These are phyloP conservation scores for Fusarium papillatum DNA, from an alignment of 2,329 filamentous ascomycete genomes.

Conservation along the genomic window DNA sequence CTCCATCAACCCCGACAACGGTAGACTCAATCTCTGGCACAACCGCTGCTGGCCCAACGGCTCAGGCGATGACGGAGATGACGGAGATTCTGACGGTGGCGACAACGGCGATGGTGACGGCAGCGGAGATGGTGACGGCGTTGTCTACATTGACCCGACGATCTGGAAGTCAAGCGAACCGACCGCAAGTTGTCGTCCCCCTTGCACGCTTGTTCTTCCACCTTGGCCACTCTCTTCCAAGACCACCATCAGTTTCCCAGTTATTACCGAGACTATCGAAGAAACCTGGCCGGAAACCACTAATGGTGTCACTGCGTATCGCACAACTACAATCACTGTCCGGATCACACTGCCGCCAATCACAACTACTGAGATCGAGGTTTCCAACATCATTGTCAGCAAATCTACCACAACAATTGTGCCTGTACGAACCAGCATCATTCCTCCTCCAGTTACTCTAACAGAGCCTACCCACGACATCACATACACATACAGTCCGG, in stretches of 20 bases:
- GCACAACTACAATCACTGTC: constrained; percentile 25
- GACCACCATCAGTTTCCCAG: constrained; percentile 20
- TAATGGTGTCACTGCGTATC: constrained; percentile 16
- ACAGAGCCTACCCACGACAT: neutral
- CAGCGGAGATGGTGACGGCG: neutral
- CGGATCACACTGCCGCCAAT: constrained; percentile 21
- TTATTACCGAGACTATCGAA: constrained; percentile 21
- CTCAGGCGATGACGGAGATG: neutral
- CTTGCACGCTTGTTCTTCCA: constrained; percentile 19
- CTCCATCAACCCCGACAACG: neutral
- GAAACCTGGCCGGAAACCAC: constrained; percentile 25
- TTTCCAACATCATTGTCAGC: neutral
- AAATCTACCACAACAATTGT: neutral
- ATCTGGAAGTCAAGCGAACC: constrained; percentile 17
- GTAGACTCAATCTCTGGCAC: neutral
- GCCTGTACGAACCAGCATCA: neutral
- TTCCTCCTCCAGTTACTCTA: neutral
- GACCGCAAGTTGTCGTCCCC: constrained; percentile 13
- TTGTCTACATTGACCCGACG: constrained; percentile 16
- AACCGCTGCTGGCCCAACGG: neutral
- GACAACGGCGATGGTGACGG: neutral
- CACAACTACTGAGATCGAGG: constrained; percentile 11
- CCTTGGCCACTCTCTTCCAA: constrained; percentile 21
- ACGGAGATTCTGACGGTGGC: neutral
- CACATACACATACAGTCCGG: neutral